These are phyloP conservation scores for Daphne laureola DNA, from an alignment of 441 rosid species.

Conservation along the genomic window DNA sequence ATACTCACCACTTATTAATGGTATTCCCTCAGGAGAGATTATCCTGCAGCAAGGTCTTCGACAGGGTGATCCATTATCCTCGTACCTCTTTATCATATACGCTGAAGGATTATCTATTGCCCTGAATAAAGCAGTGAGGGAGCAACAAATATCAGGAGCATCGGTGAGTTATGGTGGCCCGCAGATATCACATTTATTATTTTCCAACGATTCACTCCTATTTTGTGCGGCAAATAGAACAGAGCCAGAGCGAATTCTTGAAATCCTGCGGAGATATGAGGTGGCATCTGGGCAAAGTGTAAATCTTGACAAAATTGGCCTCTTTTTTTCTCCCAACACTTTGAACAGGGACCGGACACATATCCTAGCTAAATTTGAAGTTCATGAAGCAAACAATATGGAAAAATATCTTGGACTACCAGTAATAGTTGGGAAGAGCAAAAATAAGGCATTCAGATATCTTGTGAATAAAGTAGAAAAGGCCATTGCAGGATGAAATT, in stretches of 20 bases:
- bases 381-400: not conserved
- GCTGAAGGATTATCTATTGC: not conserved
- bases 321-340: not conserved
- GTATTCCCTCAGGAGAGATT: not conserved
- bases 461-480: not conserved
- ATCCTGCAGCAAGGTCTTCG: not conserved
- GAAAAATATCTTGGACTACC: not conserved
- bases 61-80: too few relatives aligned
- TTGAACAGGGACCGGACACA: rapidly evolving
- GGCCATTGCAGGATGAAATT: not conserved
- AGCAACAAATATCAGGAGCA: not conserved
- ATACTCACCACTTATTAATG: not conserved
- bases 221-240: not conserved
- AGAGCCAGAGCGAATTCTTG: too few relatives aligned
- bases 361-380: not conserved
- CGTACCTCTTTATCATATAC: not conserved
- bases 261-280: not conserved
- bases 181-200: not conserved
- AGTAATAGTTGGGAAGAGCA: not conserved
- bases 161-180: not conserved
- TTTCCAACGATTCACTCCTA: not conserved
- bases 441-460: not conserved
- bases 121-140: not conserved
- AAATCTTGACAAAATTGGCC: not conserved
- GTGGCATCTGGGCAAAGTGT: not conserved